Evolutionary conservation across 768 basidiomycete genomes (phyloP), one percentile per base, ranked within the genome.

Genomic region (Leccinum variicolor): DNA sequence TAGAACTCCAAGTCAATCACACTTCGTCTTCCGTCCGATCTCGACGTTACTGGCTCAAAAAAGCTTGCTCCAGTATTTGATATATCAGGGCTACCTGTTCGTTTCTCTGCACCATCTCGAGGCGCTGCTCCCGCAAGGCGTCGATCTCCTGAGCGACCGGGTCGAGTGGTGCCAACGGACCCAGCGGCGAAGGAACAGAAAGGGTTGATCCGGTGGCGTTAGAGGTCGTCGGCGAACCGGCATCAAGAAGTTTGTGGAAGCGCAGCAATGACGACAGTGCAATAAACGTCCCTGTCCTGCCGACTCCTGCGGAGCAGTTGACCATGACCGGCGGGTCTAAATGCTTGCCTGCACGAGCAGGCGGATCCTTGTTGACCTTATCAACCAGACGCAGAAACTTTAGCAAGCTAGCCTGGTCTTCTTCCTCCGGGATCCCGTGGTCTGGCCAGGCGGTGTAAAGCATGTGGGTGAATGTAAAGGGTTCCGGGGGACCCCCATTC

Each of bases 221-320:
- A 3, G 71, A 64, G 71, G 69, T 26, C 53, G 41, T 43, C 10
- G 63, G 9, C 58, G 68, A 55, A 66, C 56, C 52, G 50, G 62
- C 4, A 28, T 75, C 65, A 23, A 82, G 75, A 55, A 86, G 75
- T 29, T 76, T 79, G 59, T 83, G 72, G 31, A 77, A 70, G 28
- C 91, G 88, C n/a, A 94, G 77, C 36, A 94, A 75, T 13, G 92
- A 94, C 9, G 84, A 84, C 41, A 93, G 67, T 0, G 89, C 84
- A 66, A 95, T 89, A 73, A 92, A 93, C 6, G 92, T 82, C 17
- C 93, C 93, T 4, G 93, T 93, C 34, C 93, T 81, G 3, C 93
- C 93, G 57, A 94, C 79, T 4, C 93, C 93, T 1, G 94, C 93
- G 26, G 91, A 93, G 67, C 93, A 95, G 60, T 89, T 84, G 29